Evolutionary conservation across 768 basidiomycete genomes (phyloP).

Genomic region (Lactifluus piperatus): DNA sequence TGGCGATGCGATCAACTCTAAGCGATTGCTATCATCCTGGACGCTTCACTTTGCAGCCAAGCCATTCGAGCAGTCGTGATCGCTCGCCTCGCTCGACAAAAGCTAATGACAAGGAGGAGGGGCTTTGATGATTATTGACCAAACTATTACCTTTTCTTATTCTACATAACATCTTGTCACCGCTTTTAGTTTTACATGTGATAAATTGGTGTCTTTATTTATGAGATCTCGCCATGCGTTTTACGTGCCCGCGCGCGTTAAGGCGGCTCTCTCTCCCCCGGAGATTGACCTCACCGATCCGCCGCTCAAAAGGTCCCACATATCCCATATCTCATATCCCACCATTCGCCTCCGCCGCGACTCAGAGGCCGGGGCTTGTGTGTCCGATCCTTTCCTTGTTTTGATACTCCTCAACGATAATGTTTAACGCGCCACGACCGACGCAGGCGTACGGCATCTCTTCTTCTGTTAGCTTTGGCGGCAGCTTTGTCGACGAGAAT

Average conservation of each 20-base stretch:
- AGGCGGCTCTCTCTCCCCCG: too few relatives aligned
- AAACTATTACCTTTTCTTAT: neutral
- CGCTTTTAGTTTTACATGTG: neutral
- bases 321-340: neutral
- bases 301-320: too few relatives aligned
- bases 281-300: too few relatives aligned
- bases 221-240: neutral
- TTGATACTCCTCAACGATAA: constrained; percentile 27
- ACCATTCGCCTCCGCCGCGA: neutral
- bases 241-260: too few relatives aligned
- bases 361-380: neutral
- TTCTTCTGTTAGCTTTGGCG: constrained; percentile 51
- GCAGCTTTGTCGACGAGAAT: constrained; percentile 69
- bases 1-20: constrained; percentile 76
- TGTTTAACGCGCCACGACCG: constrained; percentile 82
- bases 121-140: neutral
- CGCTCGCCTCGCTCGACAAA: neutral
- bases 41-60: constrained; percentile 89
- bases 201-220: neutral
- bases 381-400: too few relatives aligned
- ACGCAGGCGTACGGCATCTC: constrained; percentile 56
- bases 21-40: constrained; percentile 82
- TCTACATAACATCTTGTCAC: neutral
- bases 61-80: constrained; percentile 29
- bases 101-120: neutral